Percentiles rank a stretch among this genome's conserved stretches.
Evolutionary conservation across 2,329 filamentous ascomycete species (phyloP).

Genomic region (Ophiocordyceps camponoti-rufipedis): DNA sequence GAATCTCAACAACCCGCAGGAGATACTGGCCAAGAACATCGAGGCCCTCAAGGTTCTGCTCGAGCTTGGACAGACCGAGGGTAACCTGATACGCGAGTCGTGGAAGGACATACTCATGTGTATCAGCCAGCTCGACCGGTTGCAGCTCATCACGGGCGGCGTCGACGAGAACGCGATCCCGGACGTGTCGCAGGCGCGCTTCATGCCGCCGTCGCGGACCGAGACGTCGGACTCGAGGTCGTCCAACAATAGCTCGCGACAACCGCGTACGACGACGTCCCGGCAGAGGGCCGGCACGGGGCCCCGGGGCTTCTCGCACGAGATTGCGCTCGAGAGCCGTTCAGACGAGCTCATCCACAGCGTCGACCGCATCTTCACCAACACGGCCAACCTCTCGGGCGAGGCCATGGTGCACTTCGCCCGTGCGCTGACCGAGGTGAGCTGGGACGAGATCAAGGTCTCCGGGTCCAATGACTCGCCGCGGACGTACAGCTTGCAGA

Average conservation of each 20-base stretch:
- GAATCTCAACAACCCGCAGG: slow-evolving; percentile 85
- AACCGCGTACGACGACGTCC: slow-evolving; percentile 9
- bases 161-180: slow-evolving; percentile 86
- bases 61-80: slow-evolving; percentile 83
- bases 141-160: slow-evolving; percentile 87
- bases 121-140: slow-evolving; percentile 84
- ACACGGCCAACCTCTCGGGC: slow-evolving; percentile 80
- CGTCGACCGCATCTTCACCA: slow-evolving; percentile 92
- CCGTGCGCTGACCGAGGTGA: slow-evolving; percentile 79
- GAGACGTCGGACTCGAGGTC: slow-evolving; percentile 41
- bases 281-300: slow-evolving; percentile 35
- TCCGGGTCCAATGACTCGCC: slow-evolving; percentile 92
- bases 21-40: slow-evolving; percentile 91
- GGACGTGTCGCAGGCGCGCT: slow-evolving; percentile 72
- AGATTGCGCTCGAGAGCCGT: slow-evolving; percentile 80
- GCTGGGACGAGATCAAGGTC: slow-evolving; percentile 97
- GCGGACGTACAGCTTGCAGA: slow-evolving; percentile 91
- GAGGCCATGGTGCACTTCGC: slow-evolving; percentile 95
- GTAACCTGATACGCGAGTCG: slow-evolving; percentile 71
- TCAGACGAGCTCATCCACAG: slow-evolving; percentile 85
- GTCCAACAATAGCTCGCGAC: slow-evolving; percentile 46
- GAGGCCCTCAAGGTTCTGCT: slow-evolving; percentile 84
- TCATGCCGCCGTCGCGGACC: slow-evolving; percentile 40
- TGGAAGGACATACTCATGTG: slow-evolving; percentile 94
- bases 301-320: slow-evolving; percentile 49